A percentile compares a stretch with the other conserved stretches of the same genome.
phyloP scores from a whole-genome alignment of 1,284 basidiomycete species.

The Cryptococcus depauperatus region DNA sequence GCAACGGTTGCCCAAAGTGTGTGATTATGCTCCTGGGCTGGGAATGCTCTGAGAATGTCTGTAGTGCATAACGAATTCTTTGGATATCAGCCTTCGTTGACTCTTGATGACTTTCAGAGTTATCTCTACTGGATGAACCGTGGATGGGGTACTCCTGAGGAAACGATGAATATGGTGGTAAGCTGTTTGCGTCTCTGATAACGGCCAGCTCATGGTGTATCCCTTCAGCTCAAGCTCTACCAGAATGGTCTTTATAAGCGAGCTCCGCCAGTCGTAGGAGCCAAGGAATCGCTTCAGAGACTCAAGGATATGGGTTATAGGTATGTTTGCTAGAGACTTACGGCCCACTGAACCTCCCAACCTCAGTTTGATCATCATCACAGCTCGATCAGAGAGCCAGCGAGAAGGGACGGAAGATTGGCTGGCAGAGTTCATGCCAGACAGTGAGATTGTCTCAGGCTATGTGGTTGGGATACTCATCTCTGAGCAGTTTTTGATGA shows the following conservation, averaged over 20 bases:
- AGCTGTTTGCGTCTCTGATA: constrained; percentile 6
- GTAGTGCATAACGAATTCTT: constrained; percentile 61
- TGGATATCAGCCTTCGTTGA: constrained; percentile 49
- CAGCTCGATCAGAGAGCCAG: constrained; percentile 57
- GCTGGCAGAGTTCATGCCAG: constrained; percentile 60
- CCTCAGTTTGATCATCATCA: constrained; percentile 54
- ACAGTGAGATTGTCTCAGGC: constrained; percentile 36
- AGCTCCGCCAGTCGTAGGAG: constrained; percentile 56
- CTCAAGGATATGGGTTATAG: constrained; percentile 59
- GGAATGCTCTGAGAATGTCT: constrained; percentile 1
- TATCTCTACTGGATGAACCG: constrained; percentile 55
- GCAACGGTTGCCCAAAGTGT: constrained; percentile 57
- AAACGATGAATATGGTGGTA: constrained; percentile 39
- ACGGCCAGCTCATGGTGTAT: background rate
- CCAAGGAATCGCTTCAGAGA: constrained; percentile 53
- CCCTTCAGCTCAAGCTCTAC: constrained; percentile 17
- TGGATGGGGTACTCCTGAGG: constrained; percentile 61
- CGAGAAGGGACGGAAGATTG: constrained; percentile 59
- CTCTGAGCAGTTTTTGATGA: constrained; percentile 54
- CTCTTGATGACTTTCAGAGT: constrained; percentile 56
- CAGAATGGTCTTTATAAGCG: constrained; percentile 40
- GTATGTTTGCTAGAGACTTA: constrained; percentile 12
- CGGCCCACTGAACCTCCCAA: background rate
- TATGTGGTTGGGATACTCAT: background rate
- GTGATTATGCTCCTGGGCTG: constrained; percentile 22